Conservation (phyloP, 305 asterid genomes). For the Fraxinus paxiana region DNA sequence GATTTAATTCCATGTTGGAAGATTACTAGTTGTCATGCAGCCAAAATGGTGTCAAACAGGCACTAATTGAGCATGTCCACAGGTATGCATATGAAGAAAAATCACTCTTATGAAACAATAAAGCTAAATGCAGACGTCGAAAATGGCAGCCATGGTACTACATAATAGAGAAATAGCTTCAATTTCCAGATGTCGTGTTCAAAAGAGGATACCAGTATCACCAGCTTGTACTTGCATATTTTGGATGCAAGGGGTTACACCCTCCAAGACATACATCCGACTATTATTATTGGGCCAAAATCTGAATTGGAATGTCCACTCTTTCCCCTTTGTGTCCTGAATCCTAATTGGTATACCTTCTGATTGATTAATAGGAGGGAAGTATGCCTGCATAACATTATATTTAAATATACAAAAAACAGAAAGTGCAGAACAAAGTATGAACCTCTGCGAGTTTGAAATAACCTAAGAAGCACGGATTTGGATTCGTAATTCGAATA, state of each 20-base stretch:
- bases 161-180: neutral
- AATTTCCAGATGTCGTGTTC: neutral
- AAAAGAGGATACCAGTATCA: slow-evolving; percentile 61
- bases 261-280: slow-evolving; percentile 97
- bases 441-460: neutral
- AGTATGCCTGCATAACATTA: slow-evolving; percentile 66
- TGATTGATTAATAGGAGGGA: slow-evolving; percentile 88
- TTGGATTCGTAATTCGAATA: too few species aligned
- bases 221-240: slow-evolving; percentile 97
- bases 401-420: neutral
- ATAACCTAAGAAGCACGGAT: too few species aligned
- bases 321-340: slow-evolving; percentile 90
- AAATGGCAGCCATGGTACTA: neutral
- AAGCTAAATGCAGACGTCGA: neutral
- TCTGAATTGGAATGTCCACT: slow-evolving; percentile 95
- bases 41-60: neutral
- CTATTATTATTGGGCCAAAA: slow-evolving; percentile 99
- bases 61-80: neutral
- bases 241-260: slow-evolving; percentile 97
- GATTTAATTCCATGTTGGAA: neutral
- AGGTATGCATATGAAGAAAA: neutral
- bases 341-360: slow-evolving; percentile 88
- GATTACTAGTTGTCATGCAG: neutral
- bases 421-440: neutral
- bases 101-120: neutral